phyloP scores from a whole-genome alignment of 2,329 filamentous ascomycete species.

The Arachnomyces sp. region DNA sequence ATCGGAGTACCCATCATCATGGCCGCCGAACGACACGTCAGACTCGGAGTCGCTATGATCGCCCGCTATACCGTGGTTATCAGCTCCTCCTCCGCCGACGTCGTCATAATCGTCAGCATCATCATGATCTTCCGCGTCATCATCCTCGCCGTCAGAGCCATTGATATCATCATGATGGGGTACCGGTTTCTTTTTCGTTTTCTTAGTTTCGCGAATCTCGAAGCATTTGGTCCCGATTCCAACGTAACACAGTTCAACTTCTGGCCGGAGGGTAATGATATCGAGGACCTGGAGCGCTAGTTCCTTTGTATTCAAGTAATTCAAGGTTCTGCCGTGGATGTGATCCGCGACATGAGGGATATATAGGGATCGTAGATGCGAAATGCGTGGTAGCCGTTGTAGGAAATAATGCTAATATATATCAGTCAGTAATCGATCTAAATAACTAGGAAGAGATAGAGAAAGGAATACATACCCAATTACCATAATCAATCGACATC shows the following conservation, averaged over 20 bases:
- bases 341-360: conserved; percentile 61
- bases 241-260: conserved; percentile 70
- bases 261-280: conserved; percentile 66
- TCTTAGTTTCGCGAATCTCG: conserved; percentile 61
- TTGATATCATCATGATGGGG: no score
- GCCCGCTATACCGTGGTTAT: conserved; percentile 26
- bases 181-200: conserved; percentile 32
- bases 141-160: conserved; percentile 23
- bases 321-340: conserved; percentile 31
- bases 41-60: conserved; percentile 33
- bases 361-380: conserved; percentile 63
- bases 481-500: conserved; percentile 63
- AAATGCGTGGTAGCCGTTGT: conserved; percentile 62
- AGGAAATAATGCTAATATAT: conserved; percentile 64
- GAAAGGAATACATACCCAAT: conserved; percentile 57
- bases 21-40: conserved; percentile 34
- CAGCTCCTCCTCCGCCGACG: conserved; percentile 33
- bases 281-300: conserved; percentile 70
- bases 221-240: conserved; percentile 73
- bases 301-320: conserved; percentile 54
- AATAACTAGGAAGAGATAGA: background rate
- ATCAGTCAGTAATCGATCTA: conserved; percentile 10
- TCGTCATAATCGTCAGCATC: conserved; percentile 40
- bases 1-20: conserved; percentile 43
- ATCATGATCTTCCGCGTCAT: conserved; percentile 28